A percentile compares a stretch with the other conserved stretches of the same genome.
These are phyloP conservation scores for Sanghuangporus sanghuang DNA, from an alignment of 1,284 basidiomycete species.

Conservation along the genomic window DNA sequence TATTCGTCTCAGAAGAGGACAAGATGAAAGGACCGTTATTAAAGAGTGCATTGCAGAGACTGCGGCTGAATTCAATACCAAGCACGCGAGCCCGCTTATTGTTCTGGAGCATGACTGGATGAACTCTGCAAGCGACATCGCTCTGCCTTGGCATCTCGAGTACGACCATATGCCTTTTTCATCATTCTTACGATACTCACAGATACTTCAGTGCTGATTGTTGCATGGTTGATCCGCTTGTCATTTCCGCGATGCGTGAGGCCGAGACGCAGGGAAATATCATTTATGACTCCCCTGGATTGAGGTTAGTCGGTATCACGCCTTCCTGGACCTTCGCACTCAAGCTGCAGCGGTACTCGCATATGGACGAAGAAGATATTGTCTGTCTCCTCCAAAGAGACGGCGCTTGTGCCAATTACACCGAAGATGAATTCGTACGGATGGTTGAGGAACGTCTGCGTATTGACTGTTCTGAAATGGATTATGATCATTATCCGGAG, in stretches of 20 bases:
- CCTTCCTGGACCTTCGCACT: conserved; percentile 13
- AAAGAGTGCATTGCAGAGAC: conserved; percentile 11
- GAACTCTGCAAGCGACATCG: conserved; percentile 9
- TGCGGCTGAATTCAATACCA: conserved; percentile 8
- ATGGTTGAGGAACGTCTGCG: conserved; percentile 6
- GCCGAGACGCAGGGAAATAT: background rate
- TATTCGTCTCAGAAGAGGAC: background rate
- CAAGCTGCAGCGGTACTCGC: conserved; percentile 11
- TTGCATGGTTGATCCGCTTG: conserved; percentile 11
- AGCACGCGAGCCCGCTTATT: background rate
- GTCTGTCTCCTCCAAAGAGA: conserved; percentile 1
- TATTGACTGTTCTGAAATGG: conserved; percentile 10
- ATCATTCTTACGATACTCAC: background rate
- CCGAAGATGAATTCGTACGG: conserved; percentile 3
- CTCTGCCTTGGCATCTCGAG: conserved; percentile 15
- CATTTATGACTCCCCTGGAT: conserved; percentile 9
- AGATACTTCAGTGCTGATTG: background rate
- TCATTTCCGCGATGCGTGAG: conserved; percentile 6
- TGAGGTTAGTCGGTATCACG: conserved; percentile 6
- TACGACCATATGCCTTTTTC: background rate
- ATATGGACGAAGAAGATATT: conserved; percentile 8
- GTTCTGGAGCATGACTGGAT: conserved; percentile 12
- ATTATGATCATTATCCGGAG: background rate
- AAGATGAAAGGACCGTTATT: conserved; percentile 2
- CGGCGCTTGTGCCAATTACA: background rate